Evolutionary conservation across 2,329 filamentous ascomycete genomes (phyloP), one percentile per base, ranked within the genome.

Genomic region (Monosporascus sp.): DNA sequence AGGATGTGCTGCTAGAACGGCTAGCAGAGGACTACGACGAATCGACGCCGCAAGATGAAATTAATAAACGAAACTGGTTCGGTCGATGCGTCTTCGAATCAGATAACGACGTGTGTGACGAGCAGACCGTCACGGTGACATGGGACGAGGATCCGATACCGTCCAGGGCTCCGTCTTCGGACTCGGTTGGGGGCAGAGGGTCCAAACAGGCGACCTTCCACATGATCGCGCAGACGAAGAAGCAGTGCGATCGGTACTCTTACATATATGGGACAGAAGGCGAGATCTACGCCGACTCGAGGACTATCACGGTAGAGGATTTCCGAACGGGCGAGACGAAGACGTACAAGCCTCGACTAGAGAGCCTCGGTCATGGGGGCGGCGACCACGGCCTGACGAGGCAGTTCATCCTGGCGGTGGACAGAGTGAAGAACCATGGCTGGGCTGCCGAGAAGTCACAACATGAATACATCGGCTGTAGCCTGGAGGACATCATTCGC

Each of bases 31-130:
- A 84, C 63, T 84, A 85, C 54, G 72, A 77, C 15, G 65, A 70
- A 1, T 65, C 70, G 6, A 82, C 76, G 0, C 74, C 79, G 4
- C 68, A 73, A 50, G 64, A 70, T 1, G 72, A 76, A n/a, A 66
- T 80, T 1, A 74, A 75, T 3, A 72, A 73, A 5, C 73, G 78
- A 9, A 86, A 86, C 58, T 88, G 91, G 90, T 97, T 91, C 65
- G 94, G 94, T 0, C 84, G 93, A n/a, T 99, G 94, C 66, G 94
- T 97, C 1, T 97, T 86, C 72, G 94, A 97, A 67, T 78, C 86
- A 5, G 91, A 96, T 71, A 99, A 97, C 71, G 85, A 95, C 64
- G 94, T 97, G 43, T 90, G 86, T 63, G 94, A 99, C 68, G 90
- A 97, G 64, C 93, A 97, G 69, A 81, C 87, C 25, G 94, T 97